Conservation (phyloP, 345 rosid species). For the Heritiera fomes region DNA sequence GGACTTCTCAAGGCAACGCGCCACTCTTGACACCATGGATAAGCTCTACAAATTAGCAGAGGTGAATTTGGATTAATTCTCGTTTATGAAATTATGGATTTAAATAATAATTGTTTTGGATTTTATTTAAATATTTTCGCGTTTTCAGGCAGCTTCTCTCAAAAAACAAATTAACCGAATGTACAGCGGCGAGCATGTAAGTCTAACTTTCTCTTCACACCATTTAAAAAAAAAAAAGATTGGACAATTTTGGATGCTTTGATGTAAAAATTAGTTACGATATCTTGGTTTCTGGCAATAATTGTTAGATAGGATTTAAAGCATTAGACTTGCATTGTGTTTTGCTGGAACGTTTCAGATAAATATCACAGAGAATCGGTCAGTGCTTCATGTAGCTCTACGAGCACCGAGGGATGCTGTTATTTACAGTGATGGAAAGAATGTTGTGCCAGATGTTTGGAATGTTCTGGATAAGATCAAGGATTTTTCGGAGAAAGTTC, state of each 20-base stretch:
- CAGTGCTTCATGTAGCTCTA: slow-evolving; percentile 94
- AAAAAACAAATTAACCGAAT: slow-evolving; percentile 70
- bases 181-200: slow-evolving; percentile 86
- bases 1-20: slow-evolving; percentile 83
- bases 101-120: neutral
- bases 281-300: neutral
- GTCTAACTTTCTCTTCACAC: slow-evolving; percentile 23
- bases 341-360: slow-evolving; percentile 51
- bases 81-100: neutral
- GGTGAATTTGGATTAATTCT: slow-evolving; percentile 40
- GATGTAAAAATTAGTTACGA: neutral
- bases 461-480: slow-evolving; percentile 82
- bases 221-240: neutral
- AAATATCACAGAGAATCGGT: slow-evolving; percentile 88
- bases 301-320: neutral
- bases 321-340: neutral
- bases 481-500: slow-evolving; percentile 81
- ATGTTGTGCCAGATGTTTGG: slow-evolving; percentile 94
- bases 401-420: slow-evolving; percentile 85
- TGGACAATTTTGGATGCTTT: neutral
- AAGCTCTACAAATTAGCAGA: slow-evolving; percentile 77
- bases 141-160: slow-evolving; percentile 68
- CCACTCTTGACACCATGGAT: slow-evolving; percentile 58
- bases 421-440: slow-evolving; percentile 75
- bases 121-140: neutral